Evolutionary conservation across 768 basidiomycete species (phyloP), one percentile per base, ranked within the genome.

Genomic region (Suillus bovinus): DNA sequence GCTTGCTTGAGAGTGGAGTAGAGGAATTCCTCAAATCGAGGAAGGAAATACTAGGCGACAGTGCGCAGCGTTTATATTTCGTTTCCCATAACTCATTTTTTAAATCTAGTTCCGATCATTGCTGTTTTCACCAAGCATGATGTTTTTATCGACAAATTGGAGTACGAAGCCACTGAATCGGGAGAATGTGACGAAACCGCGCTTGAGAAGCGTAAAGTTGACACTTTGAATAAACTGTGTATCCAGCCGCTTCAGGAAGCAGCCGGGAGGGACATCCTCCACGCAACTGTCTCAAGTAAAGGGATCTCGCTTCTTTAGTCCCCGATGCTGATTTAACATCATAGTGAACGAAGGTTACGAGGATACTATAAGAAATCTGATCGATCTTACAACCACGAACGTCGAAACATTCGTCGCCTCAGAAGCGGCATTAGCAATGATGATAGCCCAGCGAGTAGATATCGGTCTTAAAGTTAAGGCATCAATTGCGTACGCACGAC

Each of bases 111-210:
- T 29, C 62, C 58, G 11, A n/a, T 63, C 27, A 38, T 63, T n/a
- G 41, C 33, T 8, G 62, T 59, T 24, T 63, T 63, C 38, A 63
- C 62, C 47, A 63, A 63, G 41, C 34, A 38, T 14, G 62, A 63
- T 10, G n/a, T 59, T 2, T 9, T 63, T 34, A 22, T 50, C n/a
- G 29, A 36, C 13, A 49, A 29, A 17, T 16, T 63, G n/a, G 62
- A 63, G 24, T 14, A 20, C 24, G 62, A 63, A n/a, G 56, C 44
- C 7, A 22, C 50, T 17, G 57, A 39, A 3, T 39, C 17, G 4
- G 49, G 22, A 4, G 47, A 59, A 52, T 47, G 8, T 22, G 56
- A 36, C 4, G 58, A 58, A 49, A 11, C 47, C 22, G 41, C 42
- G 13, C 29, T 62, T 5, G 56, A 62, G 11, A 33, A n/a, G 31